These are phyloP conservation scores for Colletotrichum sansevieriae DNA, from an alignment of 2,329 filamentous ascomycete genomes.

Conservation along the genomic window DNA sequence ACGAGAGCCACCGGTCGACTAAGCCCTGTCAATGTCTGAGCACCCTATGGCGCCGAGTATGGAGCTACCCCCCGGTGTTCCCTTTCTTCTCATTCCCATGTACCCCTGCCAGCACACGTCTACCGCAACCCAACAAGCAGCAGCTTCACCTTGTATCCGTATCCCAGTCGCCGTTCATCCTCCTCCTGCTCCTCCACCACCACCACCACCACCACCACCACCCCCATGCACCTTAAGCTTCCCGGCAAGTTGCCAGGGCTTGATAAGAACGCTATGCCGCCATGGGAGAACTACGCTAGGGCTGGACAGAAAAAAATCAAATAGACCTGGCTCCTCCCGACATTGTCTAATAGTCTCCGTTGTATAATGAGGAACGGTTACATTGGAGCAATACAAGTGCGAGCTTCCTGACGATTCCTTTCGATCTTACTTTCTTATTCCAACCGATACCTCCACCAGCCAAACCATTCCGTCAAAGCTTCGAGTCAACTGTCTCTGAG, in stretches of 20 bases:
- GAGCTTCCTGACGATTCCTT: conserved; percentile 25
- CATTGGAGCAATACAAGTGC: conserved; percentile 27
- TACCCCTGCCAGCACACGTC: conserved; percentile 39
- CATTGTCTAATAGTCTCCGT: conserved; percentile 27
- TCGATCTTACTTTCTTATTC: conserved; percentile 32
- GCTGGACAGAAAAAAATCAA: conserved; percentile 40
- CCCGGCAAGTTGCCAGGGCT: conserved; percentile 39
- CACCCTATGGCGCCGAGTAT: conserved; percentile 38
- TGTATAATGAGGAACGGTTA: conserved; percentile 37
- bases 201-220: conserved; percentile 28
- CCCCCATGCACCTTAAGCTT: conserved; percentile 41
- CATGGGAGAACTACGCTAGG: conserved; percentile 40
- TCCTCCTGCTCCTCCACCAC: conserved; percentile 34
- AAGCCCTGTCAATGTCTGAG: conserved; percentile 42
- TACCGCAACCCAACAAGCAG: conserved; percentile 35
- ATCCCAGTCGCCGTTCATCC: conserved; percentile 40
- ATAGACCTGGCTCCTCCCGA: conserved; percentile 39
- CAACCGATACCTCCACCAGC: conserved; percentile 7
- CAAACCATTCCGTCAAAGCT: conserved; percentile 17
- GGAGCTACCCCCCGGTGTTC: conserved; percentile 38
- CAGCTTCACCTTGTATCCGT: conserved; percentile 36
- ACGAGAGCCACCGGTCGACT: conserved; percentile 36
- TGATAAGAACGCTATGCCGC: conserved; percentile 42
- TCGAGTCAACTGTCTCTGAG: conserved; percentile 15
- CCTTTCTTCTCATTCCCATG: conserved; percentile 27